These are phyloP conservation scores for Pleoardoris graminearum DNA, from an alignment of 2,329 filamentous ascomycete genomes.

Conservation along the genomic window DNA sequence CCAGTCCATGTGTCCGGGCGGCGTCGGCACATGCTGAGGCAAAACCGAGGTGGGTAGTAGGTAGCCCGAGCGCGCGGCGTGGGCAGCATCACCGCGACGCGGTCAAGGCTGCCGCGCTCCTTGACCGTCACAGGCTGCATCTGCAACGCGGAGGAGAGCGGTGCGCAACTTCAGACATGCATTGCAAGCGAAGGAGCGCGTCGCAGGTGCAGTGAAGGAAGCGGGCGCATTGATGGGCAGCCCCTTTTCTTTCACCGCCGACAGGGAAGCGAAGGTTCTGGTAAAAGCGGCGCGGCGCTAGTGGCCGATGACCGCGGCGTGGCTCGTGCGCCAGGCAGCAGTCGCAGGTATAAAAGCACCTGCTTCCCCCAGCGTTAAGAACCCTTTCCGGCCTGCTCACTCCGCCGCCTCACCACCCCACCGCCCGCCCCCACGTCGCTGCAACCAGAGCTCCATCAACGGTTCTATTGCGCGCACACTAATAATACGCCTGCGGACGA, in stretches of 20 bases:
- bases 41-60: background rate
- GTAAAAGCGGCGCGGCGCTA: slow-evolving; percentile 24
- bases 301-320: slow-evolving; percentile 4
- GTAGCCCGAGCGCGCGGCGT: slow-evolving; percentile 3
- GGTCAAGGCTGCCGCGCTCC: background rate
- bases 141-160: background rate
- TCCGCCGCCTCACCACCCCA: slow-evolving; percentile 22
- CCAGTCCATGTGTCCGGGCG: background rate
- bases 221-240: slow-evolving; percentile 9
- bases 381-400: slow-evolving; percentile 35
- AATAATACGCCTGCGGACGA: slow-evolving; percentile 29
- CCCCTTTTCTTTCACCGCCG: slow-evolving; percentile 17
- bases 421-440: slow-evolving; percentile 29
- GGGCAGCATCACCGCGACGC: no score
- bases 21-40: background rate
- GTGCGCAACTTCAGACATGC: no score
- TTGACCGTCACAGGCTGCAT: background rate
- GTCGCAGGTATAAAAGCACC: slow-evolving; percentile 29
- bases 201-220: slow-evolving; percentile 1
- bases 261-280: slow-evolving; percentile 23
- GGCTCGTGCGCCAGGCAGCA: slow-evolving; percentile 14
- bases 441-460: slow-evolving; percentile 29
- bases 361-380: slow-evolving; percentile 26
- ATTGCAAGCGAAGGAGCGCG: background rate
- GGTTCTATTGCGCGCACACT: slow-evolving; percentile 38